Conservation (phyloP, 2,329 filamentous ascomycete species). For the Cadophora gregata region DNA sequence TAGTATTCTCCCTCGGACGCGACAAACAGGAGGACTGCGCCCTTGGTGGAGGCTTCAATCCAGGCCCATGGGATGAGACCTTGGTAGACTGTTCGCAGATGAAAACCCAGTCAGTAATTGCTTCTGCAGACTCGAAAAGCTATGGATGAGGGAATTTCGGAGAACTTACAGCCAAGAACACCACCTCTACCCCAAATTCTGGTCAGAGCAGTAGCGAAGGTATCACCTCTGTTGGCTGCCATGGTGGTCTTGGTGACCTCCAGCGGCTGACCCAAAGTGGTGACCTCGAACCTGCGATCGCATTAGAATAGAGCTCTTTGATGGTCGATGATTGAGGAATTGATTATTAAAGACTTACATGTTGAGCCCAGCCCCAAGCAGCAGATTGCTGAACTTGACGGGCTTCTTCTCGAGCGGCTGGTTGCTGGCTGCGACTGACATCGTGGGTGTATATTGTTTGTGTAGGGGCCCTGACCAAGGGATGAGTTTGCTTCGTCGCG, state of each 20-base stretch:
- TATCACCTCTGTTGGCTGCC: constrained; percentile 93
- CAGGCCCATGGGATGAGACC: constrained; percentile 99
- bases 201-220: constrained; percentile 79
- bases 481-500: constrained; percentile 87
- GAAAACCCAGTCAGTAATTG: constrained; percentile 36
- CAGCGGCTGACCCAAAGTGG: constrained; percentile 75
- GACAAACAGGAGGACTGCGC: constrained; percentile 98
- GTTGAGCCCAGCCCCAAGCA: constrained; percentile 55
- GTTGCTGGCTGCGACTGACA: constrained; percentile 63
- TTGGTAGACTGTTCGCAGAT: constrained; percentile 80
- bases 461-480: constrained; percentile 96
- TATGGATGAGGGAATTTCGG: constrained; percentile 18
- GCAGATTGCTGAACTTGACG: constrained; percentile 98
- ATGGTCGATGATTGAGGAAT: not conserved
- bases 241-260: constrained; percentile 99
- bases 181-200: constrained; percentile 96
- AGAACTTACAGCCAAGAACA: constrained; percentile 86
- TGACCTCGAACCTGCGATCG: constrained; percentile 52
- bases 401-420: constrained; percentile 90
- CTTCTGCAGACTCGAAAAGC: not conserved
- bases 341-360: constrained; percentile 32
- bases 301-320: constrained; percentile 13
- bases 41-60: constrained; percentile 99
- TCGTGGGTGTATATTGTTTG: constrained; percentile 59
- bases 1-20: constrained; percentile 98